These are phyloP conservation scores for Pyrrhoderma lamaoense DNA, from an alignment of 1,284 basidiomycete species.

Conservation along the genomic window DNA sequence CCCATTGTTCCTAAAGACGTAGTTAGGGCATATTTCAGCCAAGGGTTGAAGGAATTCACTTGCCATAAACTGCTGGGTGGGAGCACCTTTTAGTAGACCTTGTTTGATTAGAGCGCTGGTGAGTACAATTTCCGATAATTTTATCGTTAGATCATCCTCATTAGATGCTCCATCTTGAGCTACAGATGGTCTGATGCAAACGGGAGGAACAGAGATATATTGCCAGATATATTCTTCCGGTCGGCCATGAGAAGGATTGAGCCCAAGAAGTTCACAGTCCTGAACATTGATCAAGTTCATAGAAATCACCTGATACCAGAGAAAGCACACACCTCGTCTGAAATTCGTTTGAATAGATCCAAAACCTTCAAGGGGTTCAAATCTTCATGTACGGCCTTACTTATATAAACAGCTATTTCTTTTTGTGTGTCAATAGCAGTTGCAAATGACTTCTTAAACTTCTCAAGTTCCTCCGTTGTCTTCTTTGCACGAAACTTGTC, in stretches of 20 bases:
- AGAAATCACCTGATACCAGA: background rate
- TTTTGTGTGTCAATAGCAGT: slow-evolving; percentile 83
- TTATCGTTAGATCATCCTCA: slow-evolving; percentile 97
- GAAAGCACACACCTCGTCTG: slow-evolving; percentile 66
- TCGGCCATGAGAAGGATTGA: slow-evolving; percentile 84
- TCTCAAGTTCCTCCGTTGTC: slow-evolving; percentile 82
- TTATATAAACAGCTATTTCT: slow-evolving; percentile 80
- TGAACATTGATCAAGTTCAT: slow-evolving; percentile 25
- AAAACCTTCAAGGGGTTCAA: slow-evolving; percentile 92
- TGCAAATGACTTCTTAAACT: slow-evolving; percentile 81
- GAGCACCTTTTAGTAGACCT: slow-evolving; percentile 81
- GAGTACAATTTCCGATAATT: slow-evolving; percentile 96
- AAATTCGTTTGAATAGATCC: slow-evolving; percentile 89
- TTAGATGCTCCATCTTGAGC: slow-evolving; percentile 96
- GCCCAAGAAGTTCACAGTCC: slow-evolving; percentile 93
- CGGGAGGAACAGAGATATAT: slow-evolving; percentile 96
- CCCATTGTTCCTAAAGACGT: slow-evolving; percentile 87
- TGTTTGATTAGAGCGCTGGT: slow-evolving; percentile 91
- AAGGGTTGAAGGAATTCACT: slow-evolving; percentile 19
- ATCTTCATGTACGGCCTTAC: slow-evolving; percentile 89
- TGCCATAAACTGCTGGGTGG: slow-evolving; percentile 87
- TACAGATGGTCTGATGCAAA: slow-evolving; percentile 96
- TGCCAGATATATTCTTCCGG: slow-evolving; percentile 99
- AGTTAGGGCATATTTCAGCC: slow-evolving; percentile 7
- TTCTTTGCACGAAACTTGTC: slow-evolving; percentile 98